Evolutionary conservation across 2,329 filamentous ascomycete genomes (phyloP), one percentile per base, ranked within the genome.

Genomic region (Aspergillus texensis): DNA sequence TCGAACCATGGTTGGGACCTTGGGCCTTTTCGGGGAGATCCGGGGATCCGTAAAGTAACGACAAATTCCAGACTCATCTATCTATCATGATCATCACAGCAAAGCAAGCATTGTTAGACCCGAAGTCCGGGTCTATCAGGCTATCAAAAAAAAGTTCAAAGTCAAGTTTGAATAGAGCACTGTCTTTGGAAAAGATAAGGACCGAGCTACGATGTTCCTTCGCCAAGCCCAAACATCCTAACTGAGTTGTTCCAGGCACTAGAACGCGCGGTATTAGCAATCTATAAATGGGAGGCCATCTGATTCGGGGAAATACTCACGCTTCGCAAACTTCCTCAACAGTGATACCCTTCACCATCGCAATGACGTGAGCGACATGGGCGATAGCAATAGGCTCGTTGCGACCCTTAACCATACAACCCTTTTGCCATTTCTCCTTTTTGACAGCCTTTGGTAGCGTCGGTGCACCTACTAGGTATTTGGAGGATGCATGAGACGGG

Each of bases 381-480:
- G 90, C 88, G 68, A 99, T 97, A 59, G 87, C 90, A 71, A 91
- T 94, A 11, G 94, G 92, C 79, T 99, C 95, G 75, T 99, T 99
- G 64, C 95, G 87, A 0, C 94, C 93, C 80, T 98, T 99, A 59
- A 99, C 87, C 91, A 97, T 94, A 46, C 85, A 85, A 0, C 94
- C 94, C 71, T 92, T 88, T 52, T 87, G 86, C 90, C 93, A 99
- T 77, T 92, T 96, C 81, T 99, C 95, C 81, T 97, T 98, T 84
- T 98, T 99, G 34, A 97, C 91, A 5, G 89, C 84, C 79, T 91
- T 96, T 70, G 90, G 95, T 39, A 92, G 81, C 58, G 88, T 84
- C 0, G 90, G 89, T 1, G 91, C 87, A 58, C 89, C 89, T 6
- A 88, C 83, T 67, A 91, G 78, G 68, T 90, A 91, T 77, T 90